Evolutionary conservation across 2,329 filamentous ascomycete genomes (phyloP), one percentile per base, ranked within the genome.

Genomic region (Graphilbum ipis-grandicollis): DNA sequence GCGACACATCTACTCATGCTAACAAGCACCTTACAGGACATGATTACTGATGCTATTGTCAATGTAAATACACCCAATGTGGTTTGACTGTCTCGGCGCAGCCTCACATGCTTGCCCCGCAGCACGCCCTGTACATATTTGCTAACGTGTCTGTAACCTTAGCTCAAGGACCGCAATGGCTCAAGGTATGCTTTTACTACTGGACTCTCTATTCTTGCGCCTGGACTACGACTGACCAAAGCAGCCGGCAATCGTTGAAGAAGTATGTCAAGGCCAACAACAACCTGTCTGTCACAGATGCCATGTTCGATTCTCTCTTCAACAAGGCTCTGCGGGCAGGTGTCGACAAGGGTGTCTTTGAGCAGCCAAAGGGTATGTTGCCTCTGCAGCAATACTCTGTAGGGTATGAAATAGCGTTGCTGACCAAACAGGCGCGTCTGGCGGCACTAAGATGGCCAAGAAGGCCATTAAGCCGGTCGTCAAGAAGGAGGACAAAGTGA

Each of bases 391-490:
- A n/a, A n/a, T n/a, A n/a, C n/a, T n/a, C n/a, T n/a, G n/a, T n/a
- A n/a, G n/a, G n/a, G n/a, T n/a, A n/a, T n/a, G n/a, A n/a, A n/a
- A n/a, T n/a, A n/a, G n/a, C n/a, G n/a, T n/a, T n/a, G n/a, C n/a
- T 37, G 29, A 34, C 33, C 13, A 2, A 41, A 12, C 33, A 85
- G 79, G 80, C 51, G 69, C 83, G 41, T 93, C 85, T 45, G 85
- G 85, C 42, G 80, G 83, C 47, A 84, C 90, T 60, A 93, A 93
- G 78, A 77, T 93, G 42, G 79, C 79, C 41, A 88, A 88, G 75
- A 85, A 84, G 66, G 58, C 66, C 46, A 43, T 43, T 22, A 58
- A 65, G 54, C 59, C 71, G 3, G 40, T 43, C 9, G 36, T 39
- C 18, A 47, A 47, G 42, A 56, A 56, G 49, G 49, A 54, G 50